These are phyloP conservation scores for Ganoderma boninense DNA, from an alignment of 1,284 basidiomycete genomes.

Conservation along the genomic window DNA sequence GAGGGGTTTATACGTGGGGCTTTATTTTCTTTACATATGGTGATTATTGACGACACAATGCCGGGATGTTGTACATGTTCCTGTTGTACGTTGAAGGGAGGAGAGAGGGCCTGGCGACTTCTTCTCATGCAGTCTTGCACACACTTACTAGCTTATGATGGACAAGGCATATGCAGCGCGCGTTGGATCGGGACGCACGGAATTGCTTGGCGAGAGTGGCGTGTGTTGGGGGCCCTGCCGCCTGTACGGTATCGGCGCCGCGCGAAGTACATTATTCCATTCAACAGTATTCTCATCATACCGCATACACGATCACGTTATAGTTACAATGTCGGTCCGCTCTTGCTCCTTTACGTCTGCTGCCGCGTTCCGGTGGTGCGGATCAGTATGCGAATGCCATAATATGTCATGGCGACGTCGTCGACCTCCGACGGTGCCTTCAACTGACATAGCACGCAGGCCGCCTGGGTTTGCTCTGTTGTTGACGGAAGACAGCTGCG, in stretches of 20 bases:
- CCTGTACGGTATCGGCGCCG: not conserved
- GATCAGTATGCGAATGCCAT: not conserved
- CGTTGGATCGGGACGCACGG: not conserved
- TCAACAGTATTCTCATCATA: slow-evolving; percentile 18
- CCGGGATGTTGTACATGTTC: slow-evolving; percentile 26
- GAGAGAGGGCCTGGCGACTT: not conserved
- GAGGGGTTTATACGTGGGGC: not conserved
- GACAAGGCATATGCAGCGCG: not conserved
- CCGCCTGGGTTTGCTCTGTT: not conserved
- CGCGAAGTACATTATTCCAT: slow-evolving; percentile 28
- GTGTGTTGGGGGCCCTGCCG: not conserved
- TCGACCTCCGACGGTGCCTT: not conserved
- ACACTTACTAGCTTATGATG: not conserved
- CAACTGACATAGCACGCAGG: not conserved
- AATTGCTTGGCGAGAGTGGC: not conserved
- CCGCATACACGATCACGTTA: slow-evolving; percentile 24
- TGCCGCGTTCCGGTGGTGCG: not conserved
- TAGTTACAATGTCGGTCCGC: slow-evolving; percentile 5
- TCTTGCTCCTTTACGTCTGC: not conserved
- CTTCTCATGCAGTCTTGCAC: not conserved
- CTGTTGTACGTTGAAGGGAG: slow-evolving; percentile 22
- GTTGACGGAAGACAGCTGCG: not conserved
- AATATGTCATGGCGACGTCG: not conserved
- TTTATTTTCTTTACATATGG: not conserved
- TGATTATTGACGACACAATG: not conserved